These are phyloP conservation scores for Salix exigua DNA, from an alignment of 345 rosid genomes.

Conservation along the genomic window DNA sequence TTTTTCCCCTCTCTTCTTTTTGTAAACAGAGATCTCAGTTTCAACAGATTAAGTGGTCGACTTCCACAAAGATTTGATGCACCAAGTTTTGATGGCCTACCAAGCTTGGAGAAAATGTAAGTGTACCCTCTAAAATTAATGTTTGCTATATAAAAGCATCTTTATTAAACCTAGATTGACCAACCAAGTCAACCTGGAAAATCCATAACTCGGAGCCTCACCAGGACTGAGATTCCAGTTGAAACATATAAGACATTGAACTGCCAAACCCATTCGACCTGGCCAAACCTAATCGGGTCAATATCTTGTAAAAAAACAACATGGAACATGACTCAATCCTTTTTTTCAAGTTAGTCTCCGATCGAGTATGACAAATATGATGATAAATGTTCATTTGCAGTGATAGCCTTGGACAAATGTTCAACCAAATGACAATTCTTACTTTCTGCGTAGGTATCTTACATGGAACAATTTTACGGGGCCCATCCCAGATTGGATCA, in stretches of 20 bases:
- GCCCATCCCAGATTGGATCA: slow-evolving; percentile 13
- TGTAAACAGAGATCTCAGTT: slow-evolving; percentile 5
- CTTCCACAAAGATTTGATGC: not conserved
- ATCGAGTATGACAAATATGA: not conserved
- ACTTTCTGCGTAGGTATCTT: slow-evolving; percentile 3
- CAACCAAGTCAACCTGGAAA: too few species aligned
- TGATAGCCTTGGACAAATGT: not conserved
- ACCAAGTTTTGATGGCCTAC: not conserved
- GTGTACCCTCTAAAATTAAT: not conserved
- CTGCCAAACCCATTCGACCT: too few species aligned
- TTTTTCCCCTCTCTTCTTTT: too few species aligned
- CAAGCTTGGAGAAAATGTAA: not conserved
- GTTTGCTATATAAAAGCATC: not conserved
- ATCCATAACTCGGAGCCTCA: too few species aligned
- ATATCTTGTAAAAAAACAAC: too few species aligned
- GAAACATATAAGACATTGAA: too few species aligned
- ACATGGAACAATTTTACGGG: slow-evolving; percentile 14
- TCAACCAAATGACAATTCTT: not conserved
- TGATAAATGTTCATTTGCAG: not conserved
- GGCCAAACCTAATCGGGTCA: too few species aligned
- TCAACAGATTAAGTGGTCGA: slow-evolving; percentile 9
- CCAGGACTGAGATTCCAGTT: too few species aligned
- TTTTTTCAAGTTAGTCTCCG: too few species aligned
- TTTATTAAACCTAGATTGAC: too few species aligned
- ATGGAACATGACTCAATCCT: too few species aligned